Evolutionary conservation across 768 basidiomycete species (phyloP), one percentile per base, ranked within the genome.

Genomic region (Pisolithus marmoratus): DNA sequence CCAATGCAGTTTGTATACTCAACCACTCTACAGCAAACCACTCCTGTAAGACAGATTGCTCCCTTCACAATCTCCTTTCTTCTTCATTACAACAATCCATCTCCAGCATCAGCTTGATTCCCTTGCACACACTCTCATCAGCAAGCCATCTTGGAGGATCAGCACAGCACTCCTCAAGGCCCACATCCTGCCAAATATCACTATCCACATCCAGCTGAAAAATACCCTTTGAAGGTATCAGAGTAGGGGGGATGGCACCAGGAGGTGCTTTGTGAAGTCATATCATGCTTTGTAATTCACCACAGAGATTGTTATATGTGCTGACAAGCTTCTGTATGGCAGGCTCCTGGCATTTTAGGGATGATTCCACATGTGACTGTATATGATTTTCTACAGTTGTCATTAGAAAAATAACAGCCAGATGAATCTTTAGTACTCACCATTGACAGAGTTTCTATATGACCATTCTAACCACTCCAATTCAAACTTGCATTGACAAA

Each of bases 141-240:
- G 34, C 34, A 9, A 61, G 45, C 60, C 60, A 61, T 9, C 12
- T 40, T 27, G 61, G 60, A 1, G 49, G 48, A 29, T 29, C 27
- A 29, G 27, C 7, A 26, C 9, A 8, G 27, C 27, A 29, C 27
- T 29, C 27, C 38, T 54, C 59, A n/a, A 71, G 55, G 1, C 65
- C 67, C 49, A 61, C 27, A 44, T 70, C 63, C 42, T 68, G 61
- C 70, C 70, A 72, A 7, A 71, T 67, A 11, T 55, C 55, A 56
- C 68, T 65, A 56, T 70, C 68, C n/a, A 41, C n/a, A 56, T 72
- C 68, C 5, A 73, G 56, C 2, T 54, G 44, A 45, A 65, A 73
- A 4, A 73, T 43, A 8, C 57, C 53, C 8, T 59, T 42, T 2
- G 19, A 27, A 5, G 58, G 50, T 31, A 72, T 66, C 9, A 36